These are phyloP conservation scores for Clitopilus hobsonii DNA, from an alignment of 768 basidiomycete species.

Conservation along the genomic window DNA sequence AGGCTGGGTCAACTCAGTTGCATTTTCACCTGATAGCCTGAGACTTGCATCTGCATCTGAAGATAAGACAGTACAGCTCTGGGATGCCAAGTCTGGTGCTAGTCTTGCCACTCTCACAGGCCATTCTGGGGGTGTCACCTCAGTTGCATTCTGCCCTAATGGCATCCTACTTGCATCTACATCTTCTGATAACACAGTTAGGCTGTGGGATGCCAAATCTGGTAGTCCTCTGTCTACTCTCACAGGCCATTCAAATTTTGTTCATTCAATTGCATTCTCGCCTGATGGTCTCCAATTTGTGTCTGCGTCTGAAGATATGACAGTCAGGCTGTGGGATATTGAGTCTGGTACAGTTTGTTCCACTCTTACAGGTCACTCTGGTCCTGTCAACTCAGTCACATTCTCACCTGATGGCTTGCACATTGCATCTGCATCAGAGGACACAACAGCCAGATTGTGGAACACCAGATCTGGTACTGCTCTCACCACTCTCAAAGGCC, in stretches of 20 bases:
- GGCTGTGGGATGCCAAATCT: neutral
- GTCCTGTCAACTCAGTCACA: slow-evolving; percentile 5
- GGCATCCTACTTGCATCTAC: neutral
- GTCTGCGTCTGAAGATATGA: neutral
- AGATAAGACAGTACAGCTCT: neutral
- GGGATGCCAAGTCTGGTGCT: neutral
- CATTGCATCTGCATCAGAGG: neutral
- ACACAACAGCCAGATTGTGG: neutral
- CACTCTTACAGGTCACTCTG: neutral
- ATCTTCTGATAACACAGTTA: neutral
- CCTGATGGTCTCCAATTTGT: neutral
- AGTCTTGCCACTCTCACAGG: neutral
- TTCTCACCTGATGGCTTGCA: slow-evolving; percentile 6
- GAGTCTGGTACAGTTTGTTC: neutral
- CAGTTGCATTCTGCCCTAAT: neutral
- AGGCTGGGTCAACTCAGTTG: too few relatives aligned
- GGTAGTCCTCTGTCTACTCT: neutral
- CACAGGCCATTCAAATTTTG: neutral
- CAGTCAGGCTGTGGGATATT: neutral
- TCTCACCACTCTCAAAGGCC: slow-evolving; percentile 1
- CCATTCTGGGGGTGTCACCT: neutral
- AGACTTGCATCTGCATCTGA: too few relatives aligned
- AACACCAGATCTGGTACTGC: neutral
- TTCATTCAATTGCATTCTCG: neutral
- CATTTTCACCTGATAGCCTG: too few relatives aligned